Evolutionary conservation across 257 asterid species (phyloP).

Genomic region (Solanum sejunctum): DNA sequence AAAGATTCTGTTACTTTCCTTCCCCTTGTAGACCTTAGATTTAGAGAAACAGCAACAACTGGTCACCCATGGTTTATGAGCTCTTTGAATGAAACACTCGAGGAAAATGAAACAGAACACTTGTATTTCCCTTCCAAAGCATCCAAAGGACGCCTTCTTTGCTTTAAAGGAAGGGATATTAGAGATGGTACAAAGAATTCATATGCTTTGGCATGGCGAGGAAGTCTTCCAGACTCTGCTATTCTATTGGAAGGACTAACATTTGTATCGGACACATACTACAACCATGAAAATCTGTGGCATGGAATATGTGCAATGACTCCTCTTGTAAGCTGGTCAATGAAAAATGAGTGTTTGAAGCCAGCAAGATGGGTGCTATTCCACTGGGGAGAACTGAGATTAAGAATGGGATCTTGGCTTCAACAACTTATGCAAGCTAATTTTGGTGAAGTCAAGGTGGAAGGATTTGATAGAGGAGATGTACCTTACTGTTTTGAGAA

Average conservation of each 20-base stretch:
- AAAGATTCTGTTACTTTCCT: conserved; percentile 12
- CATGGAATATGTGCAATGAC: conserved; percentile 20
- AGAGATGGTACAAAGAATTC: conserved; percentile 18
- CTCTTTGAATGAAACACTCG: conserved; percentile 12
- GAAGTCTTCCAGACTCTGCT: conserved; percentile 16
- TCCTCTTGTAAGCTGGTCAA: conserved; percentile 27
- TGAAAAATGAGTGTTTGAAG: conserved; percentile 16
- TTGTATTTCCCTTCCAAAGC: conserved; percentile 21
- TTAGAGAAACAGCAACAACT: conserved; percentile 1
- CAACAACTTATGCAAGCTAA: conserved; percentile 3
- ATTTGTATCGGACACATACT: conserved; percentile 23
- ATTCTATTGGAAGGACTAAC: conserved; percentile 19
- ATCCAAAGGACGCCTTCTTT: conserved; percentile 17
- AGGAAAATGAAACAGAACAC: conserved; percentile 14
- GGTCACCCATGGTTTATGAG: conserved; percentile 29
- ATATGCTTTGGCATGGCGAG: conserved; percentile 28
- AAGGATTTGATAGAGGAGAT: conserved; percentile 10
- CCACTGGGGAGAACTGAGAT: conserved; percentile 23
- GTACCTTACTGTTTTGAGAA: conserved; percentile 29
- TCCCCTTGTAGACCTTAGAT: conserved; percentile 17
- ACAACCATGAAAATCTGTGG: conserved; percentile 19
- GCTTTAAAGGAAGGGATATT: conserved; percentile 12
- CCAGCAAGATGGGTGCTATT: conserved; percentile 27
- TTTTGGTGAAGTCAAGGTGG: conserved; percentile 15
- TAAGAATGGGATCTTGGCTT: conserved; percentile 22